These are phyloP conservation scores for Achlya hypogyna DNA, from an alignment of 352 stramenopile genomes.

Conservation along the genomic window DNA sequence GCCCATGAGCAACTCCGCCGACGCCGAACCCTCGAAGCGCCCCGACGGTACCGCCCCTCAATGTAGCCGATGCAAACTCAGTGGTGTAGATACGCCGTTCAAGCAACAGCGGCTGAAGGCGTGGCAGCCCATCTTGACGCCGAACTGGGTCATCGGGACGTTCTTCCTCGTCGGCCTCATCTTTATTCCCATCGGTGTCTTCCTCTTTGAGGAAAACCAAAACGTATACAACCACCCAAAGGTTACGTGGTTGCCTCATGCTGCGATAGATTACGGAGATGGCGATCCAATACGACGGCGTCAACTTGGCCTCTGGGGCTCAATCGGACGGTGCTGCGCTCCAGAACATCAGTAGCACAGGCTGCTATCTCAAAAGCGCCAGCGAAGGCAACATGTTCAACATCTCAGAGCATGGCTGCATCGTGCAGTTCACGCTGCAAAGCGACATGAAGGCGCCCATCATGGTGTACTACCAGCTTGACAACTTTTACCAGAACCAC, in stretches of 20 bases:
- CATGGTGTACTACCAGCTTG: slow-evolving; percentile 88
- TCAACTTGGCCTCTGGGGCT: not conserved
- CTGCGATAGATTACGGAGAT: slow-evolving; percentile 25
- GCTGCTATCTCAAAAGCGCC: slow-evolving; percentile 21
- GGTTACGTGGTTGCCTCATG: not conserved
- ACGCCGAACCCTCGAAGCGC: slow-evolving; percentile 6
- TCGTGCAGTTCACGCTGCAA: slow-evolving; percentile 35
- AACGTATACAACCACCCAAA: slow-evolving; percentile 17
- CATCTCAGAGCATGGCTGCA: slow-evolving; percentile 15
- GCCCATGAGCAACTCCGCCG: not conserved
- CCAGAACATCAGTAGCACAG: slow-evolving; percentile 30
- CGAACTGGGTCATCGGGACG: slow-evolving; percentile 64
- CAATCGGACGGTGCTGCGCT: slow-evolving; percentile 20
- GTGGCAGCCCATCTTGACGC: slow-evolving; percentile 86
- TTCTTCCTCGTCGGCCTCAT: slow-evolving; percentile 72
- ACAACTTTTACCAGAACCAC: slow-evolving; percentile 94
- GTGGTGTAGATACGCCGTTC: slow-evolving; percentile 20
- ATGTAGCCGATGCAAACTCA: not conserved
- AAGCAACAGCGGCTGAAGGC: slow-evolving; percentile 30
- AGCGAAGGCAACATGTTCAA: slow-evolving; percentile 22
- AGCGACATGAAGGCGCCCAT: slow-evolving; percentile 76
- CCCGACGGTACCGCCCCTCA: slow-evolving; percentile 1
- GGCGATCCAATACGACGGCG: slow-evolving; percentile 27
- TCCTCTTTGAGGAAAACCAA: slow-evolving; percentile 24
- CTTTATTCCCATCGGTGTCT: slow-evolving; percentile 62